Base-by-base conservation (phyloP, 208 protist genomes). In the Acanthamoeba triangularis region DNA sequence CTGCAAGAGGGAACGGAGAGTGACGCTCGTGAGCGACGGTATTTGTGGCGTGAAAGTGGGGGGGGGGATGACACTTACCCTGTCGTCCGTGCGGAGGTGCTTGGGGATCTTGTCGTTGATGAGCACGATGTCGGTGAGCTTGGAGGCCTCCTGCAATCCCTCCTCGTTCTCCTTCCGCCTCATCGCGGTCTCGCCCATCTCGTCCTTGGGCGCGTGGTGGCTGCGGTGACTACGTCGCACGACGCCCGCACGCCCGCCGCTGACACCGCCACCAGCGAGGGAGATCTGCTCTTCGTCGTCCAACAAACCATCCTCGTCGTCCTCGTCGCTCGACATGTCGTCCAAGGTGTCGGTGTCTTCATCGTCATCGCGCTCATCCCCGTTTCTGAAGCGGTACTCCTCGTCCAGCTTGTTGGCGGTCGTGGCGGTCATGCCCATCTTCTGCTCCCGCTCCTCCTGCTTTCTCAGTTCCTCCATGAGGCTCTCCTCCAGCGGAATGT, bases 381-480 rank as follows among this genome's bases (percentile, higher is more conserved):
- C 65, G 30, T 72, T 72, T 6, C 14, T 23, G 65, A 23, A 37
- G 30, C 65, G 14, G 20, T 72, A 37, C 65, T 37, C 30, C 28
- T 30, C 61, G 18, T 25, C 61, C 16, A 6, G 16, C 1, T 23
- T 67, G 61, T n/a, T 10, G 28, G 8, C 61, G 25, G 28, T 23
- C 18, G 25, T 30, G 61, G n/a, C 61, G 25, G 61, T n/a, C 65
- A 72, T 37, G 65, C 35, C 44, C 25, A 49, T 54, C 30, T 8
- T 52, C 35, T 82, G 33, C 74, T 82, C 74, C 6, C 74, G 74
- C 74, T 44, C 74, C 74, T 82, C 74, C 74, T 82, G 41, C 74
- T 82, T 82, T 52, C 74, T 82, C 74, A 82, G 44, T 82, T 82
- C 74, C 74, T 82, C 74, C 74, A 82, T 82, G 44, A 82, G 74